Base-by-base conservation (phyloP, 257 asterid species). In the Salvia splendens region DNA sequence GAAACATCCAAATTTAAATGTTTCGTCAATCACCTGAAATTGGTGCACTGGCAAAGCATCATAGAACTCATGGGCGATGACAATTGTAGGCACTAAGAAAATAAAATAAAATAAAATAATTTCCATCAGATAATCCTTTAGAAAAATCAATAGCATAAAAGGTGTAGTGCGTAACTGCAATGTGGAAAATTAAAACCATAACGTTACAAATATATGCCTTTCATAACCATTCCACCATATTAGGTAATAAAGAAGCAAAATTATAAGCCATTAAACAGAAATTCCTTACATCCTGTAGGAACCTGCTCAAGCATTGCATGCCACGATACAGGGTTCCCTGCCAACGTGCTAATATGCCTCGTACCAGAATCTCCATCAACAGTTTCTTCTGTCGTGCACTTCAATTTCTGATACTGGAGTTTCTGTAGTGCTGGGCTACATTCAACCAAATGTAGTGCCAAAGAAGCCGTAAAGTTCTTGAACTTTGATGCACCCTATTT, bases 11-110 rank as follows among this genome's bases (percentile, higher is more conserved):
- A 51, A 58, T 62, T 49, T 45, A 68, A 48, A 41, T 63, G 65
- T 54, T n/a, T 62, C n/a, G 49, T 46, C 46, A 72, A 74, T 33
- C 64, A 88, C 99, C 99, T 94, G 99, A 85, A 94, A 94, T 71
- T 88, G 99, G 81, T 94, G 99, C 67, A 94, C 92, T 6, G 99
- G 99, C 83, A 94, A 77, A 61, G 99, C 99, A 80, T 94, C 99
- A 62, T 77, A 94, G 83, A 94, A 94, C 78, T 94, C 99, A 58
- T 93, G 99, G 62, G 91, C 99, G 47, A 93, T 77, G 80, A 93
- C 76, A 80, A 93, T 90, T 3, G 95, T 83, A 49, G 99, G 96
- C 75, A 72, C 99, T 93, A 95, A 71, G 81, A 80, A 60, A 70
- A 75, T 20, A 55, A 48, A 51, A 32, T 9, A 6, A n/a, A n/a